Base-by-base conservation (phyloP, 1,139 yeast species). In the Taphrina sp. region DNA sequence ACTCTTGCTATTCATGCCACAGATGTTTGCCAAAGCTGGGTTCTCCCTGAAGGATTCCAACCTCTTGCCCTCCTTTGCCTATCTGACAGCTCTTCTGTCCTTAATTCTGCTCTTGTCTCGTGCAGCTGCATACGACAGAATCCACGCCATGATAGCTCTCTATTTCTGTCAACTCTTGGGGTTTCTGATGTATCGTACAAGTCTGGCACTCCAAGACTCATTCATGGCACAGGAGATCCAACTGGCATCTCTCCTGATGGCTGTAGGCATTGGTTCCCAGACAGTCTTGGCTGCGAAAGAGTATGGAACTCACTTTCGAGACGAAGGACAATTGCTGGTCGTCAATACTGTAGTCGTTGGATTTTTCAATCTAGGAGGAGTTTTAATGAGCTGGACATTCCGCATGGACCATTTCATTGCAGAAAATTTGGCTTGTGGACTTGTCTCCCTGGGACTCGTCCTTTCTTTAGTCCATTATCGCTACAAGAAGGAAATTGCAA, bases 281-380 rank as follows among this genome's bases (percentile, higher is more conserved):
- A 39, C 23, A 8, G 44, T 39, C 31, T 28, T 39, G 20, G 44
- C 44, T 12, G 44, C 44, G 14, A 39, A 39, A 10, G 20, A 22
- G 16, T 39, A 39, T 24, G 44, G 44, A 12, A 10, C 26, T n/a
- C 33, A 22, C 5, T 23, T 39, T 20, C 31, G 26, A 8, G 17
- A 22, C 14, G 31, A 39, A 2, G 33, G 31, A 3, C 44, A 22
- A 3, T 16, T 29, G 17, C 33, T 39, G 4, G 33, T 39, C 22
- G 20, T 39, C 33, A 39, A 39, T 24, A 24, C 44, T 8, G 14
- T 39, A 12, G 44, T 29, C 33, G 33, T 24, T 4, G 44, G 22
- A 5, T 17, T 39, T n/a, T 23, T 39, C 44, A 39, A 39, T 24
- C 8, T 39, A 4, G 33, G 33, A 14, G 44, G 44, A n/a, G 19